Percentiles rank a stretch among this genome's conserved stretches.
Conservation (phyloP, 1,284 basidiomycete species). For the Volvariella volvacea region DNA sequence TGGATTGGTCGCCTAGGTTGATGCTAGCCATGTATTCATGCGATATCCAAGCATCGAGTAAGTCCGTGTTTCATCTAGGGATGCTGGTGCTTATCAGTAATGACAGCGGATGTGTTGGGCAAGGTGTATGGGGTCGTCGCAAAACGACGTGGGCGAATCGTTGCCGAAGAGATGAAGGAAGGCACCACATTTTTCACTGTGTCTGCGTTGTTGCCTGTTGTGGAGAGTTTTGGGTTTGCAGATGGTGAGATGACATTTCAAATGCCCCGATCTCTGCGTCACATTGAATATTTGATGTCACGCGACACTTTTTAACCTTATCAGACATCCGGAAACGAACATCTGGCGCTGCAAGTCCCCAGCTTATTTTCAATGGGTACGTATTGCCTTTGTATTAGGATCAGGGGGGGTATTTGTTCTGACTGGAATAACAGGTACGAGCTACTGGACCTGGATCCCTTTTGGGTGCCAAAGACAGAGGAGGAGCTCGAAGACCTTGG, state of each 20-base stretch:
- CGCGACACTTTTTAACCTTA: conserved; percentile 7
- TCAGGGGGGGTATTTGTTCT: neutral
- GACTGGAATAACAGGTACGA: conserved; percentile 56
- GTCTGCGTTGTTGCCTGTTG: conserved; percentile 87
- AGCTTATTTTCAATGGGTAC: conserved; percentile 93
- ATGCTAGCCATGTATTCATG: conserved; percentile 99
- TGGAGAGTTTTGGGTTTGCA: conserved; percentile 96
- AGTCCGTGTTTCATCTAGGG: conserved; percentile 19
- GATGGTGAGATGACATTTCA: conserved; percentile 55
- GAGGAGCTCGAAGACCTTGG: conserved; percentile 98
- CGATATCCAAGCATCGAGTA: conserved; percentile 97
- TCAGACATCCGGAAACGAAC: conserved; percentile 94
- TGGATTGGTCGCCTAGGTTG: conserved; percentile 97
- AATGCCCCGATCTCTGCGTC: neutral
- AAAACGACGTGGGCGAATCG: conserved; percentile 83
- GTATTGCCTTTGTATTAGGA: conserved; percentile 21
- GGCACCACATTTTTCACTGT: conserved; percentile 95
- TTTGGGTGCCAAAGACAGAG: conserved; percentile 98
- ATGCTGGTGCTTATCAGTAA: neutral
- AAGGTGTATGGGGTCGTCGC: conserved; percentile 97
- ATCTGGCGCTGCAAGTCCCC: conserved; percentile 94
- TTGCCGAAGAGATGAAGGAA: conserved; percentile 98
- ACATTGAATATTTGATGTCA: neutral
- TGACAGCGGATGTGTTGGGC: conserved; percentile 88
- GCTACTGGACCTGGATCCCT: conserved; percentile 89